Evolutionary conservation across 208 protist genomes (phyloP).

Genomic region (Naegleria lovaniensis): DNA sequence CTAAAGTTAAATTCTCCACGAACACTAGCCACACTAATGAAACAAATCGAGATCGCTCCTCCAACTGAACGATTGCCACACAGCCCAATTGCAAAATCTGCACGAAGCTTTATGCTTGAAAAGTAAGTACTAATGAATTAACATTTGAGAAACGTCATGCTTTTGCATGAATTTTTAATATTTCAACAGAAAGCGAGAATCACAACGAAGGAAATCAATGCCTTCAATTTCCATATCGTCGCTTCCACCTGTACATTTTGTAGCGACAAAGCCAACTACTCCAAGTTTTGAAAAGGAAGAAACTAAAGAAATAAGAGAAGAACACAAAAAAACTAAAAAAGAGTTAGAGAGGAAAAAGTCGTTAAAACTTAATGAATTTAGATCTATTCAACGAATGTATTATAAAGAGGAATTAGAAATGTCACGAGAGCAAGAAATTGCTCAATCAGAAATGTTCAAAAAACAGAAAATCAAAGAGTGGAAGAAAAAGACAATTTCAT

Average conservation of each 20-base stretch:
- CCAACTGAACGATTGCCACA: not conserved
- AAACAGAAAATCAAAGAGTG: not conserved
- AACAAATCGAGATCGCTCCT: not conserved
- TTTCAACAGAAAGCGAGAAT: no score
- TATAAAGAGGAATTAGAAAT: not conserved
- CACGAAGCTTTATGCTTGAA: not conserved
- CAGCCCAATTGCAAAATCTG: not conserved
- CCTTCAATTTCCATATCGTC: not conserved
- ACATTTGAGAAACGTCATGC: no score
- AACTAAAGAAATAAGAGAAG: not conserved
- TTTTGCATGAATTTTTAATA: no score
- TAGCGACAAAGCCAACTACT: not conserved
- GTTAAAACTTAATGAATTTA: not conserved
- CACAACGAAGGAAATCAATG: not conserved
- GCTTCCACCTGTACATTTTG: not conserved
- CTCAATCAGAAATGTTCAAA: not conserved
- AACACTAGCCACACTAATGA: not conserved
- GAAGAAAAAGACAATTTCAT: not conserved
- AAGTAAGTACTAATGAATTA: no score
- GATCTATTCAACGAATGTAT: not conserved
- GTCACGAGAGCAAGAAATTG: not conserved
- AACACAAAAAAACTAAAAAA: not conserved
- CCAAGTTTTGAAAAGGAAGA: not conserved
- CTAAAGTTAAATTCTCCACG: not conserved
- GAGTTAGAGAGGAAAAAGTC: not conserved